Evolutionary conservation across 139 green algal species (phyloP).

Genomic region (Coelastrella sp.): DNA sequence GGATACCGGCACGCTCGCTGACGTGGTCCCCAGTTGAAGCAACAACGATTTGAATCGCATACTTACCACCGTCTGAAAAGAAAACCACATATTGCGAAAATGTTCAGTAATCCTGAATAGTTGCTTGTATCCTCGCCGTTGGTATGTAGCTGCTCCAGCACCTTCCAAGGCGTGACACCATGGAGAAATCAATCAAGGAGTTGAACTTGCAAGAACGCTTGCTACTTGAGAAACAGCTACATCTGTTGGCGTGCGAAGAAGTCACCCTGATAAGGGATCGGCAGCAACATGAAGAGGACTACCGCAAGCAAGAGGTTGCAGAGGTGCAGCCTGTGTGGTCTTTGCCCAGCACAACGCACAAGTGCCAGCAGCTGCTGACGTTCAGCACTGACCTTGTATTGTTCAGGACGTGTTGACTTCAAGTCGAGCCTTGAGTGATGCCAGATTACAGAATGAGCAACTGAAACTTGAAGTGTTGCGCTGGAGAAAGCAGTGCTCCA

Average conservation of each 20-base stretch:
- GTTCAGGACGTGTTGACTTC: background rate
- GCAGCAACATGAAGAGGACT: slow-evolving; percentile 32
- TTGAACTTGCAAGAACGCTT: background rate
- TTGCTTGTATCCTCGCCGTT: too few species aligned
- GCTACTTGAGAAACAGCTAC: background rate
- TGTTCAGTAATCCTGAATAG: too few species aligned
- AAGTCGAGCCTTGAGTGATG: background rate
- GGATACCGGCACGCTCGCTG: too few species aligned
- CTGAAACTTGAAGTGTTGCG: slow-evolving; percentile 54
- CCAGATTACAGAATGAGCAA: slow-evolving; percentile 38
- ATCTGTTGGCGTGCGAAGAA: slow-evolving; percentile 13
- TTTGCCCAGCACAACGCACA: too few species aligned
- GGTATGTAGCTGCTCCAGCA: too few species aligned
- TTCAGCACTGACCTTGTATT: background rate
- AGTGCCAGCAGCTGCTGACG: too few species aligned
- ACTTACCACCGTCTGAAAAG: too few species aligned
- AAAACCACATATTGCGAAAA: too few species aligned
- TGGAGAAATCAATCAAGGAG: background rate
- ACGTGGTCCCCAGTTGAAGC: too few species aligned
- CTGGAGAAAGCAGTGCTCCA: slow-evolving; percentile 53
- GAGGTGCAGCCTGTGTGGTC: too few species aligned
- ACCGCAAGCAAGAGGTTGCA: background rate
- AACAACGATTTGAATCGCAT: too few species aligned
- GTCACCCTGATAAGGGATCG: background rate
- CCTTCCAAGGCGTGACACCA: background rate